These are phyloP conservation scores for Suillus brevipes DNA, from an alignment of 768 basidiomycete species.

Conservation along the genomic window DNA sequence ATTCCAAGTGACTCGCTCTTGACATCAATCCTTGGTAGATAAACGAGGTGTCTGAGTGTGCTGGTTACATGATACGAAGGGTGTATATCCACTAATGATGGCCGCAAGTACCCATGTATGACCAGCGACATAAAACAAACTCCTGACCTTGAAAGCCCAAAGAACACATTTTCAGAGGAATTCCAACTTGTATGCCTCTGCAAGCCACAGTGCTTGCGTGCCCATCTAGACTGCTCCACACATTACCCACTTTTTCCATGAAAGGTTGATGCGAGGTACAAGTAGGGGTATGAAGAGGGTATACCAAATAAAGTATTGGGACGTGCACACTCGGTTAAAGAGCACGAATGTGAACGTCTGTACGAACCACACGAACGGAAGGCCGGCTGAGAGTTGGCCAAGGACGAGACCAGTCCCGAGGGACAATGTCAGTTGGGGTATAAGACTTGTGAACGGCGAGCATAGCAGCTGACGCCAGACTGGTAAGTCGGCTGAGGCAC, in stretches of 20 bases:
- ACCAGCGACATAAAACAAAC: conserved; percentile 70
- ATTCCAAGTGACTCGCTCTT: no score
- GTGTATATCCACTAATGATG: conserved; percentile 53
- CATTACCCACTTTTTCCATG: conserved; percentile 39
- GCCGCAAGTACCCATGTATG: conserved; percentile 79
- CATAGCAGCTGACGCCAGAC: conserved; percentile 49
- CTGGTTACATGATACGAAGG: neutral
- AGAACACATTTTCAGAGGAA: conserved; percentile 72
- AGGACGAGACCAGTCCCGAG: conserved; percentile 74
- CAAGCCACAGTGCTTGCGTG: conserved; percentile 85
- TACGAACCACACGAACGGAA: conserved; percentile 86
- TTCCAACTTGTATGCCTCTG: conserved; percentile 88
- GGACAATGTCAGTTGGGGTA: conserved; percentile 78
- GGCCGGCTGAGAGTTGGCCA: conserved; percentile 53
- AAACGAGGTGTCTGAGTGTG: no score
- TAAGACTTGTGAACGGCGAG: conserved; percentile 79
- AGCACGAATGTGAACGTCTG: conserved; percentile 91
- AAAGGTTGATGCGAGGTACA: conserved; percentile 63
- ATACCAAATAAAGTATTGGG: conserved; percentile 98
- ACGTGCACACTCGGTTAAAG: conserved; percentile 99
- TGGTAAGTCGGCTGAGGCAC: conserved; percentile 21
- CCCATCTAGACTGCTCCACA: conserved; percentile 67
- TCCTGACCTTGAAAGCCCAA: conserved; percentile 75
- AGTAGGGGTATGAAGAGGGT: conserved; percentile 84
- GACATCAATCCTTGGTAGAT: no score